Conservation (phyloP, 768 basidiomycete genomes). For the Pleurotus platypus region DNA sequence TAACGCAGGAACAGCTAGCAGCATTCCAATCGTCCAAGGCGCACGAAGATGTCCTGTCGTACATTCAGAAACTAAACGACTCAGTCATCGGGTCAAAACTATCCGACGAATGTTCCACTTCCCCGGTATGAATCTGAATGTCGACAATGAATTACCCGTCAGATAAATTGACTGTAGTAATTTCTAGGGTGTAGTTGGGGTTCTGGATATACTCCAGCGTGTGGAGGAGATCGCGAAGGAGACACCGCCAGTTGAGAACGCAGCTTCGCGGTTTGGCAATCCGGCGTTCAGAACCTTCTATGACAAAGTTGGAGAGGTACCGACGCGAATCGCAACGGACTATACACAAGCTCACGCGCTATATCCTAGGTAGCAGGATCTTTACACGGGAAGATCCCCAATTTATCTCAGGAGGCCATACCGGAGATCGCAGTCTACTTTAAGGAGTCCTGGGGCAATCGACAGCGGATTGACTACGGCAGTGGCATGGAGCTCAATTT, state of each 20-base stretch:
- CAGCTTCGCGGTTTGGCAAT: conserved; percentile 92
- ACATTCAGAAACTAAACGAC: conserved; percentile 74
- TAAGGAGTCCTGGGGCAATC: conserved; percentile 86
- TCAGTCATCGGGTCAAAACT: conserved; percentile 76
- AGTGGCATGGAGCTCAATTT: conserved; percentile 99
- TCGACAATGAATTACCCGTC: neutral
- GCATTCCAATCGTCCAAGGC: conserved; percentile 79
- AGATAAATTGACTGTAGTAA: neutral
- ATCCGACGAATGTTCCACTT: conserved; percentile 52
- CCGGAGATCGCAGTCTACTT: conserved; percentile 80
- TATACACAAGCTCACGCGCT: neutral
- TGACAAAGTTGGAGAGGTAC: conserved; percentile 72
- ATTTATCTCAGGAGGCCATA: conserved; percentile 53
- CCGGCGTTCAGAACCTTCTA: conserved; percentile 94
- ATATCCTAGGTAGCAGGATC: conserved; percentile 43
- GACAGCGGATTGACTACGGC: conserved; percentile 94
- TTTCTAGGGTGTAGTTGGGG: conserved; percentile 54
- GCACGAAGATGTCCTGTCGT: conserved; percentile 60
- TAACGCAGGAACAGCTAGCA: conserved; percentile 72
- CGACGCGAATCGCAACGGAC: neutral
- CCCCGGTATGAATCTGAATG: conserved; percentile 46
- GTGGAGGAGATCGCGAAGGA: conserved; percentile 64
- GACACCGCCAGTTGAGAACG: conserved; percentile 87
- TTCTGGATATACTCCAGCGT: conserved; percentile 61
- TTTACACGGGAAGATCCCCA: conserved; percentile 58